Base-by-base conservation (phyloP, 176 grass and related monocot species). In the Aegilops speltoides region DNA sequence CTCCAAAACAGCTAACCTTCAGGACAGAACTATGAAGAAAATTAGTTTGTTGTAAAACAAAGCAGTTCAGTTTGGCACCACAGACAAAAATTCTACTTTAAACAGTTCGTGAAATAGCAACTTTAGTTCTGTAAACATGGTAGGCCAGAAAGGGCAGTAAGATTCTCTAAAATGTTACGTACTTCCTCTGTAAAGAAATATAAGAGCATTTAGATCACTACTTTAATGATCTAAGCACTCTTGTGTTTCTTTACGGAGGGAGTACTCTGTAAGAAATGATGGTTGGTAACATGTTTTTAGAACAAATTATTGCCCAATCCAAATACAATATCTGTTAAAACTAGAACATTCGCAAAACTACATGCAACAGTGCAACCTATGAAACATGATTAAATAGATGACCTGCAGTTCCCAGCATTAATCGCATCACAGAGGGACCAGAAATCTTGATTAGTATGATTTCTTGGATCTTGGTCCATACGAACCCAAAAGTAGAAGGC, bases 361-460 rank as follows among this genome's bases (percentile, higher is more conserved):
- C 68, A 76, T 45, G 48, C 46, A 76, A 52, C 25, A 76, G 45
- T 50, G 43, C 43, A 68, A 29, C 22, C 37, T n/a, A 82, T 62
- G 78, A 86, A 78, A 69, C 23, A 76, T 54, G 57, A 31, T 48
- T 66, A 85, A 77, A 82, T 79, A 62, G 56, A 73, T 81, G 84
- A 99, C 97, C 97, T 94, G 97, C 97, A 97, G 46, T 99, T 99
- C 84, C 97, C 97, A 84, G 97, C 85, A 91, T 99, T 96, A 78
- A 93, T 90, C 5, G 87, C 86, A 89, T 99, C 97, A 93, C 94
- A 99, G 75, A 97, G 91, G 40, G 90, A 91, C 97, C 97, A 99
- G 89, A 99, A 99, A 82, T 97, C 85, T 64, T 87, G 79, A 41
- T 91, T 65, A 31, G 76, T 68, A 28, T 67, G 83, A 82, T 93